Evolutionary conservation across 1,139 yeast genomes (phyloP), one percentile per base, ranked within the genome.

Genomic region (Scheffersomyces stambukii): DNA sequence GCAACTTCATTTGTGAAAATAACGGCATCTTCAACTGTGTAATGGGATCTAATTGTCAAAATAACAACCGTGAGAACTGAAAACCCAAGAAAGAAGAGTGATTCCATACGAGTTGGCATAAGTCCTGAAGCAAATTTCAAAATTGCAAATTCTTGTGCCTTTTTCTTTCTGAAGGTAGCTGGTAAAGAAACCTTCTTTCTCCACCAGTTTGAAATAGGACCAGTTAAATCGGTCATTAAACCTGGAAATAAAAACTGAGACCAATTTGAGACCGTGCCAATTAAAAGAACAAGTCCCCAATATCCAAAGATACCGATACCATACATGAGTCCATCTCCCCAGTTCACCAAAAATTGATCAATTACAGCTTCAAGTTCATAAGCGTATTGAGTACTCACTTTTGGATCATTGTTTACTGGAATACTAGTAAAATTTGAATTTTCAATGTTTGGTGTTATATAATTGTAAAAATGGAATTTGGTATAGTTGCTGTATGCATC

Each of bases 271-370:
- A 65, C 23, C 2, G 60, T 56, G 4, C 67, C 64, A 17, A 62
- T 16, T 3, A 73, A 15, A 35, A 73, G 43, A 8, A 75, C 53
- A 3, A 64, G 29, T 2, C 56, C 64, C 76, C 78, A 73, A 40
- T 61, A 74, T 0, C 70, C 71, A 18, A 74, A 21, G 24, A 28
- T 28, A 6, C 24, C 30, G 24, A 23, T 23, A 14, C 30, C 30
- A 19, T 28, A 28, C 36, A 51, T 69, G 64, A 67, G 55, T 4
- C 76, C 60, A 28, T 52, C 45, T 28, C 52, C 47, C 37, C 55
- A 62, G 35, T 59, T 60, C 4, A 61, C 63, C 20, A 57, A 42
- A 31, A 54, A 61, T 21, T 43, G 45, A 10, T 43, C 45, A 31
- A 32, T 32, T 4, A 31, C 24, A 4, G 21, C 19, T 24, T 29